Conservation (phyloP, 2,329 filamentous ascomycete genomes). For the Cercospora nicotianae region DNA sequence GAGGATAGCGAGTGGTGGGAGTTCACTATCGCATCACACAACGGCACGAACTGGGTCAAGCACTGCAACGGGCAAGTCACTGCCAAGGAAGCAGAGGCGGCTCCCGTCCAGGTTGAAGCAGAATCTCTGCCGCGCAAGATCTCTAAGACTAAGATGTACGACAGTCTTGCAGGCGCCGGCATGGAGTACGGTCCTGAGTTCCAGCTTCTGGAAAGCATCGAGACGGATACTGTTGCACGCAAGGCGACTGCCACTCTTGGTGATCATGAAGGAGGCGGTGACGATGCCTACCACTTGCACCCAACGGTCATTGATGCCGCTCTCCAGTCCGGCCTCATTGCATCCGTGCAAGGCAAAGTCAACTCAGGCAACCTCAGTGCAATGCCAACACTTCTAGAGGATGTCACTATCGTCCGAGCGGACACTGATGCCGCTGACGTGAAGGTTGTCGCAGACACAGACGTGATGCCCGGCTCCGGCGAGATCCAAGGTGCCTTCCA, state of each 20-base stretch:
- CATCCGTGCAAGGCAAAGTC: background rate
- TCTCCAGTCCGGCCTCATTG: background rate
- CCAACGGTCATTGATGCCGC: background rate
- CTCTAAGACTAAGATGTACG: background rate
- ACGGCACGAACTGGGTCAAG: constrained; percentile 6
- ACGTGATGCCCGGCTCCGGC: background rate
- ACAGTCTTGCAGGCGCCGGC: background rate
- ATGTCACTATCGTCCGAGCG: background rate
- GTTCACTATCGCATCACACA: constrained; percentile 10
- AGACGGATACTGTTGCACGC: background rate
- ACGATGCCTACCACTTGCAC: background rate
- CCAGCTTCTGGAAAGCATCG: background rate
- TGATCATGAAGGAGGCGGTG: background rate
- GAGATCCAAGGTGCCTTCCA: background rate
- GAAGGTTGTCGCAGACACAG: background rate
- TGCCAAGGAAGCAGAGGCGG: background rate
- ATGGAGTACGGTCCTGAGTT: background rate
- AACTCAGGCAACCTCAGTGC: background rate
- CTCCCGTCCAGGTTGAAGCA: background rate
- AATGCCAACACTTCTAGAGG: background rate
- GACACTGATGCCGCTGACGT: background rate
- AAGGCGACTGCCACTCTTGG: background rate
- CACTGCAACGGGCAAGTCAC: constrained; percentile 9
- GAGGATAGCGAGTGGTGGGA: constrained; percentile 7
- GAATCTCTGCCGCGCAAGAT: background rate